These are phyloP conservation scores for Agrocybe chaxingu DNA, from an alignment of 768 basidiomycete species.

Conservation along the genomic window DNA sequence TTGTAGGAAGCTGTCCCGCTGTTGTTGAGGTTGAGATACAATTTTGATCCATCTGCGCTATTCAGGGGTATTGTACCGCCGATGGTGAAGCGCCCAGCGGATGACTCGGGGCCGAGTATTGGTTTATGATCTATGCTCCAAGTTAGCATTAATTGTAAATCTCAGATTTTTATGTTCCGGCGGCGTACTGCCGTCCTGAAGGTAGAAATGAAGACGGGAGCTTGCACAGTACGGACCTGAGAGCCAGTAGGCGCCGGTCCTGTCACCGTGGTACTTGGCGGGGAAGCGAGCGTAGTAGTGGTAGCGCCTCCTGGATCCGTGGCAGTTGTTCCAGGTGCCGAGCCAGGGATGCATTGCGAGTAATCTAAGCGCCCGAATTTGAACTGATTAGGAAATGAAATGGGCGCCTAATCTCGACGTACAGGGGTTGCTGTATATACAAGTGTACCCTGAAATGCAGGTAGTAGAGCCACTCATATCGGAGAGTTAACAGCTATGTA, in stretches of 20 bases:
- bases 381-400: background rate
- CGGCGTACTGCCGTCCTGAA: constrained; percentile 43
- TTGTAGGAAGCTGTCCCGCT: constrained; percentile 45
- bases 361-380: constrained; percentile 33
- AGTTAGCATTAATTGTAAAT: background rate
- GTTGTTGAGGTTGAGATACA: constrained; percentile 48
- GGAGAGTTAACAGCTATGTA: background rate
- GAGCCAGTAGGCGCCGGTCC: constrained; percentile 38
- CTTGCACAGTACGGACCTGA: constrained; percentile 50
- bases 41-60: constrained; percentile 33
- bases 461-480: constrained; percentile 36
- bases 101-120: constrained; percentile 49
- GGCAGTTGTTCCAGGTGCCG: constrained; percentile 18
- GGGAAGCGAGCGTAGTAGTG: constrained; percentile 8
- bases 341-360: constrained; percentile 50
- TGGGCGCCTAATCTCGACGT: constrained; percentile 3
- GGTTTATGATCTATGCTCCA: constrained; percentile 37
- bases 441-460: constrained; percentile 41
- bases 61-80: constrained; percentile 43
- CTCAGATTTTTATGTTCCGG: background rate
- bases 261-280: constrained; percentile 26
- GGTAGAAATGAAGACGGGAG: constrained; percentile 56
- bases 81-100: constrained; percentile 50
- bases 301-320: constrained; percentile 8
- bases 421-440: constrained; percentile 39